Evolutionary conservation across 225 moss, liverwort and hornwort species (phyloP).

Genomic region (Physcomitrium patens): DNA sequence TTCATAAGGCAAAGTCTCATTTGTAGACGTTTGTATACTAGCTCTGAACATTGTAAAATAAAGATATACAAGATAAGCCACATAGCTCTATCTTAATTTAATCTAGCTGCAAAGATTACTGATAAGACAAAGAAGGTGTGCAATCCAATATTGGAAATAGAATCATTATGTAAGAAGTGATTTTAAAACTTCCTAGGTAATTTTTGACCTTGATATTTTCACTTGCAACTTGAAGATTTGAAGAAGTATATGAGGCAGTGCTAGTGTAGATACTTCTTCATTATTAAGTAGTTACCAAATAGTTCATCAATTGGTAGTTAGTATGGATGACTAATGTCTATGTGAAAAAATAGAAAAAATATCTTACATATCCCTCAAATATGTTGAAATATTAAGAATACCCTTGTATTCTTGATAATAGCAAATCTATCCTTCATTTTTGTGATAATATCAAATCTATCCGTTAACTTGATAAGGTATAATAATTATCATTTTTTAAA

Average conservation of each 20-base stretch:
- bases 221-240: not conserved
- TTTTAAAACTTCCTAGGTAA: constrained; percentile 12
- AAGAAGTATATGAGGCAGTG: not conserved
- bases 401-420: no score
- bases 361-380: no score
- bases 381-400: no score
- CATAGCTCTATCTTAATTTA: constrained; percentile 72
- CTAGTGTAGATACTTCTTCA: constrained; percentile 9
- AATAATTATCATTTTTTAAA: no score
- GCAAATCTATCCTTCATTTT: no score
- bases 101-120: constrained; percentile 76
- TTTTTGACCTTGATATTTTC: constrained; percentile 1
- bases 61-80: constrained; percentile 69
- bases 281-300: not conserved
- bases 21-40: constrained; percentile 50
- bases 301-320: no score
- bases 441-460: no score
- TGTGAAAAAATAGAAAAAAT: no score
- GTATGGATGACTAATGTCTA: no score
- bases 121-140: constrained; percentile 81
- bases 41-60: constrained; percentile 75
- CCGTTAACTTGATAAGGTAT: no score
- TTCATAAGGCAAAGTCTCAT: not conserved
- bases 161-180: constrained; percentile 5
- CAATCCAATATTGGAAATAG: constrained; percentile 4